Evolutionary conservation across 768 basidiomycete genomes (phyloP).

Genomic region (Mycena maculata): DNA sequence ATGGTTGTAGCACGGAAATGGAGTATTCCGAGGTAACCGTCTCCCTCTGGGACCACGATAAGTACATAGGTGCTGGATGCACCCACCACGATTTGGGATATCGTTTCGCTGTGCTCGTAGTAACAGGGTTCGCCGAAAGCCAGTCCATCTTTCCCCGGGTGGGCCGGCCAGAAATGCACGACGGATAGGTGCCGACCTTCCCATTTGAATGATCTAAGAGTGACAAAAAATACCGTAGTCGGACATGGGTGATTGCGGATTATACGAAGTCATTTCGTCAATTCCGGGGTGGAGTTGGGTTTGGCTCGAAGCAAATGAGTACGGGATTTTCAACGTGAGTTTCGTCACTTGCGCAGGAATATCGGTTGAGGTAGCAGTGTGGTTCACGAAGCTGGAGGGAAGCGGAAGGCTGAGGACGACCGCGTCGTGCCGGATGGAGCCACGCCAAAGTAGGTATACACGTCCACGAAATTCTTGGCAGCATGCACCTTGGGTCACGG

Average conservation of each 20-base stretch:
- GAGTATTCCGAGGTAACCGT: not conserved
- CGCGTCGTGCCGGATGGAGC: too few relatives aligned
- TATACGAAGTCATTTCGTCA: not conserved
- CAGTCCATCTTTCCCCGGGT: not conserved
- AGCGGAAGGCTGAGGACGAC: too few relatives aligned
- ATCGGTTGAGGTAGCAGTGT: too few relatives aligned
- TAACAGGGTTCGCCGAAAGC: not conserved
- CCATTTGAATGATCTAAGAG: not conserved
- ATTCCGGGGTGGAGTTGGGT: not conserved
- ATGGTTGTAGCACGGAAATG: not conserved
- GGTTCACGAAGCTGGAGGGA: too few relatives aligned
- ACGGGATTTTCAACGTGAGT: too few relatives aligned
- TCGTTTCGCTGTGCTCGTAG: not conserved
- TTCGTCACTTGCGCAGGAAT: too few relatives aligned
- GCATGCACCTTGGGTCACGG: too few relatives aligned
- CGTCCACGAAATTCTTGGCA: too few relatives aligned
- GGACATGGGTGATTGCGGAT: not conserved
- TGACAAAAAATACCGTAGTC: not conserved
- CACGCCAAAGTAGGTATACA: too few relatives aligned
- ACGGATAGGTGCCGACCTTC: not conserved
- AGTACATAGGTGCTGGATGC: not conserved
- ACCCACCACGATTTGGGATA: not conserved
- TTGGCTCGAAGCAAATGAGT: not conserved
- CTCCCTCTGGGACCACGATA: not conserved
- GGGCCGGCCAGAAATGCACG: not conserved